Evolutionary conservation across 1,139 yeast genomes (phyloP).

Genomic region (Debaryomyces udenii): DNA sequence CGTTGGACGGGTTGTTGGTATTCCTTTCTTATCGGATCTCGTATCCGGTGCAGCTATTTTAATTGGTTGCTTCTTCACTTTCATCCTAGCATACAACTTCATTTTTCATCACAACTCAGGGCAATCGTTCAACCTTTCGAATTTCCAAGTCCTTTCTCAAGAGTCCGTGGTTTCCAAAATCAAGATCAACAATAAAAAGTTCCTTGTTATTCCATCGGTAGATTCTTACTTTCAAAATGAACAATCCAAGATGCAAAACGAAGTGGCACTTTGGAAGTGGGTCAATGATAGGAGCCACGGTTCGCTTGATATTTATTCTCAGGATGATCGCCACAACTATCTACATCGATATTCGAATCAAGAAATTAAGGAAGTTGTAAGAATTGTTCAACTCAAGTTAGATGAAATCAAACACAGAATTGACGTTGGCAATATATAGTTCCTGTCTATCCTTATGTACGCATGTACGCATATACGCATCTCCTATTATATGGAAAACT

Average conservation of each 20-base stretch:
- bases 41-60: slow-evolving; percentile 24
- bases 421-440: slow-evolving; percentile 2
- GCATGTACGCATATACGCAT: no score
- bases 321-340: slow-evolving; percentile 7
- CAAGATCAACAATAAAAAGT: slow-evolving; percentile 45
- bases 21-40: slow-evolving; percentile 30
- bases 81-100: slow-evolving; percentile 2
- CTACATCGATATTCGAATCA: slow-evolving; percentile 38
- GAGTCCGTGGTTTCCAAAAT: slow-evolving; percentile 25
- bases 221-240: slow-evolving; percentile 43
- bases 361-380: slow-evolving; percentile 57
- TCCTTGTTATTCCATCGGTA: slow-evolving; percentile 48
- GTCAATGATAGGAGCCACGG: slow-evolving; percentile 55
- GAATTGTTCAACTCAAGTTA: slow-evolving; percentile 55
- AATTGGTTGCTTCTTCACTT: slow-evolving; percentile 1
- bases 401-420: slow-evolving; percentile 24
- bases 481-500: not conserved
- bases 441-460: not conserved
- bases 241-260: slow-evolving; percentile 48
- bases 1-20: slow-evolving; percentile 34
- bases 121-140: slow-evolving; percentile 2
- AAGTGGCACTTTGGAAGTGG: slow-evolving; percentile 82
- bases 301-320: slow-evolving; percentile 18
- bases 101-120: slow-evolving; percentile 1
- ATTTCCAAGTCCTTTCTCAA: slow-evolving; percentile 6